Conservation (phyloP, 1,139 yeast genomes). For the Suhomyces maxii region DNA sequence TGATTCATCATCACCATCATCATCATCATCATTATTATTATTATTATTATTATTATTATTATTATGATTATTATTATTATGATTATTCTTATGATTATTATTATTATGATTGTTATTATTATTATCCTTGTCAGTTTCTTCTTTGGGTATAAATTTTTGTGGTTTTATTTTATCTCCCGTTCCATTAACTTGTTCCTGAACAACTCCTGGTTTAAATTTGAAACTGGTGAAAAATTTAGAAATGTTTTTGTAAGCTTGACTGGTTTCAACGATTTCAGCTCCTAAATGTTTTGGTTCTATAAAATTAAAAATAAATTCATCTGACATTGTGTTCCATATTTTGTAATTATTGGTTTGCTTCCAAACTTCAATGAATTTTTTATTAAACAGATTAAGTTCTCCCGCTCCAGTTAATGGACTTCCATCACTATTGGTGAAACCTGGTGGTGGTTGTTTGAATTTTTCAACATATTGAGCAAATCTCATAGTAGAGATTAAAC, state of each 20-base stretch:
- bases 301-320: constrained; percentile 85
- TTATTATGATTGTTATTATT: not conserved
- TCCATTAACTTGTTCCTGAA: not conserved
- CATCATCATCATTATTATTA: not conserved
- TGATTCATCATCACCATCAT: not conserved
- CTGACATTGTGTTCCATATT: constrained; percentile 73
- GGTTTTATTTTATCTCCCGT: constrained; percentile 7
- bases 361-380: constrained; percentile 65
- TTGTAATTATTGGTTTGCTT: constrained; percentile 62
- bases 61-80: not conserved
- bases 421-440: constrained; percentile 27
- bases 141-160: constrained; percentile 13
- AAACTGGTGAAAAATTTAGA: constrained; percentile 25
- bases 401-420: constrained; percentile 23
- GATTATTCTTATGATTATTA: not conserved
- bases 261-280: constrained; percentile 22
- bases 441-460: constrained; percentile 45
- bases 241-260: constrained; percentile 22
- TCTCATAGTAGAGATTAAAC: constrained; percentile 71
- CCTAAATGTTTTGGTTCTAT: constrained; percentile 76
- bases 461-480: constrained; percentile 59
- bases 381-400: constrained; percentile 44
- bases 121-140: constrained; percentile 1
- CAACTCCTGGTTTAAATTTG: constrained; percentile 8
- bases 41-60: not conserved